These are phyloP conservation scores for Aureobasidium sp. DNA, from an alignment of 2,329 filamentous ascomycete species.

Conservation along the genomic window DNA sequence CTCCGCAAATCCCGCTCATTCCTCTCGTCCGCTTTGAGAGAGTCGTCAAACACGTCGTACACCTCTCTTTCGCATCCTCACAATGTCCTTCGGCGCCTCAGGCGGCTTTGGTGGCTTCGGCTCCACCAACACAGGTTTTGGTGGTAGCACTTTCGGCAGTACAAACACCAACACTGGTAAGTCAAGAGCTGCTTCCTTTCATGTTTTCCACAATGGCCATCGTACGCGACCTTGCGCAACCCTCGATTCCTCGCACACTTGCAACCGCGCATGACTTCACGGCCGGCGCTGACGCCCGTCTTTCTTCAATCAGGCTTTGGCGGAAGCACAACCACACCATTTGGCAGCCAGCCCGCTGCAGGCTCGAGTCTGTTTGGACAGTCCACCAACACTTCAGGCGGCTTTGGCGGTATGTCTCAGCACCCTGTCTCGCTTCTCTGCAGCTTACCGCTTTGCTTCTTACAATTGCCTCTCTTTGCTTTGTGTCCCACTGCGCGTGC, in stretches of 20 bases:
- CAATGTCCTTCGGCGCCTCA: constrained; percentile 32
- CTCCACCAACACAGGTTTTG: constrained; percentile 20
- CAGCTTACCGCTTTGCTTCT: background rate
- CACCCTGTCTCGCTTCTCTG: background rate
- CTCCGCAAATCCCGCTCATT: background rate
- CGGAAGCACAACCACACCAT: constrained; percentile 20
- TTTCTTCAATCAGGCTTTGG: constrained; percentile 20
- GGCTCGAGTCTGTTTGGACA: constrained; percentile 29
- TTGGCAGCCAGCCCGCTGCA: constrained; percentile 24
- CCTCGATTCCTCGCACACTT: background rate
- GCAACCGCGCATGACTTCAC: constrained; percentile 1
- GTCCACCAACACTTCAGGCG: constrained; percentile 30
- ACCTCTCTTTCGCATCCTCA: background rate
- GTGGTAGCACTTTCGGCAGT: constrained; percentile 21
- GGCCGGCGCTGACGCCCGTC: constrained; percentile 8
- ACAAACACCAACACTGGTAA: constrained; percentile 30
- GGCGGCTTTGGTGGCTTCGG: constrained; percentile 47
- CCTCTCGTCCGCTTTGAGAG: background rate
- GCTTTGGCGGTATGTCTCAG: constrained; percentile 18
- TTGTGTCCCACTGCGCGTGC: background rate
- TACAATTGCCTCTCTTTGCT: background rate
- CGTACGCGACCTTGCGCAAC: background rate
- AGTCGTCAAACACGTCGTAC: background rate
- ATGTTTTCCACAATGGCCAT: background rate
- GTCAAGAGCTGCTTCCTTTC: constrained; percentile 2